Evolutionary conservation across 345 rosid genomes (phyloP).

Genomic region (Luvunga scandens): DNA sequence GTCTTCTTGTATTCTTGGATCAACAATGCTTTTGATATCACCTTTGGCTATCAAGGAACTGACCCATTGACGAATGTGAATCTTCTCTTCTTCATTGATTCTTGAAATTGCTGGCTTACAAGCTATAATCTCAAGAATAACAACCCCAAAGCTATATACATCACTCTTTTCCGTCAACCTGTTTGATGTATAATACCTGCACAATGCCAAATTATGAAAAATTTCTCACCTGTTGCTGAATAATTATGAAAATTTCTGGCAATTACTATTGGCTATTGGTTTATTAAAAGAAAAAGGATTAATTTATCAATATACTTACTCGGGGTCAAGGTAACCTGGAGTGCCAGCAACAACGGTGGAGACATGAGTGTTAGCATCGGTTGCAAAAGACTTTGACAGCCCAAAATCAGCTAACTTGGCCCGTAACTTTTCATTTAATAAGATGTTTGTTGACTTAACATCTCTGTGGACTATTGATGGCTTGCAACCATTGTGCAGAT

Average conservation of each 20-base stretch:
- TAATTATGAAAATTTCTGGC: too few species aligned
- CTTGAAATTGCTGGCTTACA: slow-evolving; percentile 27
- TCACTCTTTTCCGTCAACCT: slow-evolving; percentile 42
- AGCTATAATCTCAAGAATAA: slow-evolving; percentile 38
- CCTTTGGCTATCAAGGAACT: slow-evolving; percentile 32
- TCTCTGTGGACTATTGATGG: slow-evolving; percentile 64
- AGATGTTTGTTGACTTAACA: slow-evolving; percentile 51
- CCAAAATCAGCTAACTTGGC: slow-evolving; percentile 71
- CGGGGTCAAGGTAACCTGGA: slow-evolving; percentile 42
- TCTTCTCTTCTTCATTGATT: background rate
- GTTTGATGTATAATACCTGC: slow-evolving; percentile 33
- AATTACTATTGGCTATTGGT: too few species aligned
- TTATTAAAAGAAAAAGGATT: too few species aligned
- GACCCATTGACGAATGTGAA: slow-evolving; percentile 37
- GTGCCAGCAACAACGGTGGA: slow-evolving; percentile 52
- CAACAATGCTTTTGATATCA: slow-evolving; percentile 39
- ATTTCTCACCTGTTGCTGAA: too few species aligned
- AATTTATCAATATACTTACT: slow-evolving; percentile 9
- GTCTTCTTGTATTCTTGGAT: slow-evolving; percentile 39
- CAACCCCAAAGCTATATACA: slow-evolving; percentile 46
- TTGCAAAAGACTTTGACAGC: slow-evolving; percentile 38
- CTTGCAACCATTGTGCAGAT: slow-evolving; percentile 56
- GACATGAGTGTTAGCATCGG: slow-evolving; percentile 30
- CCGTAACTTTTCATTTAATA: slow-evolving; percentile 38
- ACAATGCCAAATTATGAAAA: background rate